phyloP scores from a whole-genome alignment of 805 yeast genomes.

The Nakazawaea peltata region DNA sequence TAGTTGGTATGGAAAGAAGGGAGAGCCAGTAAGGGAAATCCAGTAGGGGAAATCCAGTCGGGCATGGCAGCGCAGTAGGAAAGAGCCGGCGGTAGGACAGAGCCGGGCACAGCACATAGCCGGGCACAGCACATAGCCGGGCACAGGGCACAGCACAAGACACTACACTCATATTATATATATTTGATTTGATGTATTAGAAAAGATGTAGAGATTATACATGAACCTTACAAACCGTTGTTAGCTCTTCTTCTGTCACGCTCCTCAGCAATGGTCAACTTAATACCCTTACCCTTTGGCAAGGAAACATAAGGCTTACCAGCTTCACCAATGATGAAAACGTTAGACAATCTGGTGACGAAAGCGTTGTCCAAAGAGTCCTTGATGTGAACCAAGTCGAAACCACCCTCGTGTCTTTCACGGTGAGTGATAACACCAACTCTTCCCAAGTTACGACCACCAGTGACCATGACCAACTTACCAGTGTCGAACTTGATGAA shows the following conservation, averaged over 20 bases:
- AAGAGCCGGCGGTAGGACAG: no score
- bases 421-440: constrained; percentile 94
- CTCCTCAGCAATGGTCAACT: constrained; percentile 92
- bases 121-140: no score
- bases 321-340: constrained; percentile 92
- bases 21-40: no score
- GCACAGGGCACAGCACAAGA: no score
- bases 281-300: constrained; percentile 99
- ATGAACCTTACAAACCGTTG: constrained; percentile 38
- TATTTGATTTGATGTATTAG: no score
- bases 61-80: no score
- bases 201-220: no score
- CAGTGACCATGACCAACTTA: constrained; percentile 86
- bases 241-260: constrained; percentile 97
- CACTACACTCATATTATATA: no score
- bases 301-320: constrained; percentile 89
- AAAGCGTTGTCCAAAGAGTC: constrained; percentile 91
- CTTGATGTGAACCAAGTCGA: constrained; percentile 95
- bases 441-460: constrained; percentile 98
- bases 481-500: constrained; percentile 91
- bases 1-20: no score
- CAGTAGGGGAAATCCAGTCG: no score
- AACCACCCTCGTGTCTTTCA: constrained; percentile 98
- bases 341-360: constrained; percentile 91
- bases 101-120: no score